Evolutionary conservation across 345 rosid genomes (phyloP).

Genomic region (Melaleuca alternifolia): DNA sequence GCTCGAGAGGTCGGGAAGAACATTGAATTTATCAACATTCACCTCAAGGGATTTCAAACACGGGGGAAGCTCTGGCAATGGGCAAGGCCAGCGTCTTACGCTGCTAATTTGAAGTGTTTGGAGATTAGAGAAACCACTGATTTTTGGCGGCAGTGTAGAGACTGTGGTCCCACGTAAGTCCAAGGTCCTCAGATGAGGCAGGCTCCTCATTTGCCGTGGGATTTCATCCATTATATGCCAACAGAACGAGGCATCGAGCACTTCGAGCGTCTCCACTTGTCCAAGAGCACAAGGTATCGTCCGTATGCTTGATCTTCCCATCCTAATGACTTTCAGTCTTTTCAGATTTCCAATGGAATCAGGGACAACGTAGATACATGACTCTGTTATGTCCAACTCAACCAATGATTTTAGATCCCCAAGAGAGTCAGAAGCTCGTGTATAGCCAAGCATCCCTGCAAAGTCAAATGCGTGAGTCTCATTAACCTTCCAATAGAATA

Average conservation of each 20-base stretch:
- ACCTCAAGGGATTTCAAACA: not conserved
- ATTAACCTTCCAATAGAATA: not conserved
- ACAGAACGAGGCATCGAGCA: not conserved
- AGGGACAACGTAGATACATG: not conserved
- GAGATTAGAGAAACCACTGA: not conserved
- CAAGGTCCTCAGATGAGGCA: not conserved
- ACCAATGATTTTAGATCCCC: not conserved
- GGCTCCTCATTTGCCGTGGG: not conserved
- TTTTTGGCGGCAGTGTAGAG: not conserved
- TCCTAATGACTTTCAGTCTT: rapidly evolving
- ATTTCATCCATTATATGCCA: not conserved
- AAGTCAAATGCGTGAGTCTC: not conserved
- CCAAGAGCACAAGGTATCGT: not conserved
- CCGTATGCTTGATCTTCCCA: not conserved
- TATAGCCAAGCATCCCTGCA: not conserved
- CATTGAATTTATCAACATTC: not conserved
- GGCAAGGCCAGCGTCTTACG: not conserved
- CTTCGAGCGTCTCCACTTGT: not conserved
- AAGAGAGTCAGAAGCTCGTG: not conserved
- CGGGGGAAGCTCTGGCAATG: not conserved
- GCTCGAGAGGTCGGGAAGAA: not conserved
- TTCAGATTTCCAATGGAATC: not conserved
- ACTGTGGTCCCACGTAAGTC: not conserved
- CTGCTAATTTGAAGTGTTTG: not conserved
- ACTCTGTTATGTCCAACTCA: not conserved